phyloP scores from a whole-genome alignment of 352 stramenopile genomes.

The Phytophthora aleatoria region DNA sequence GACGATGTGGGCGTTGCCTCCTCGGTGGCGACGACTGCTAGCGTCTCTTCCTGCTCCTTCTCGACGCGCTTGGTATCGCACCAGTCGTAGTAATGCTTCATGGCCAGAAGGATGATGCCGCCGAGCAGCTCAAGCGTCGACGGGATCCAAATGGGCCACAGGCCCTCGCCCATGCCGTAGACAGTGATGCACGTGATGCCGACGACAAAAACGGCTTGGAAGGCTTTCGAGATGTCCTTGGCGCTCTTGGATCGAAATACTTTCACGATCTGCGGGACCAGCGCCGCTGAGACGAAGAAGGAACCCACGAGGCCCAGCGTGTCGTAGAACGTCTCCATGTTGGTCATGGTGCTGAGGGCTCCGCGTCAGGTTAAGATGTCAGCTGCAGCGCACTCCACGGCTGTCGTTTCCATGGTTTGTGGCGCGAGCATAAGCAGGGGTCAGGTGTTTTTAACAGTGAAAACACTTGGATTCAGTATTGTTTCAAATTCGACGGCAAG shows the following conservation, averaged over 20 bases:
- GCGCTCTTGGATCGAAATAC: conserved; percentile 63
- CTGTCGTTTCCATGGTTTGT: conserved; percentile 5
- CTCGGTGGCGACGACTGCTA: conserved; percentile 11
- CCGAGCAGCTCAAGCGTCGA: conserved; percentile 51
- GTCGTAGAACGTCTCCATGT: conserved; percentile 45
- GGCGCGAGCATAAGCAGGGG: background rate
- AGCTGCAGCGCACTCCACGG: background rate
- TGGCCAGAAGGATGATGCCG: conserved; percentile 40
- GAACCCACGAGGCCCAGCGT: conserved; percentile 61
- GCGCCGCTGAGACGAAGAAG: conserved; percentile 60
- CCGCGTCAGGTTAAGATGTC: too few species aligned
- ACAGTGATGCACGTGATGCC: conserved; percentile 47
- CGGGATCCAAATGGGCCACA: conserved; percentile 70
- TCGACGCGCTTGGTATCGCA: conserved; percentile 21
- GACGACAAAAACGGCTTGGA: conserved; percentile 51
- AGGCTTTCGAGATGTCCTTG: conserved; percentile 59
- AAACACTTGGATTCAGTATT: conserved; percentile 11
- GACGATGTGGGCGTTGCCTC: conserved; percentile 1
- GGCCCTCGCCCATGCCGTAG: conserved; percentile 51
- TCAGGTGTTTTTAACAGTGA: background rate
- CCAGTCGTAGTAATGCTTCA: conserved; percentile 56
- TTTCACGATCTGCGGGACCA: conserved; percentile 69
- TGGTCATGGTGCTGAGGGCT: conserved; percentile 14
- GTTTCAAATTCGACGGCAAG: conserved; percentile 1
- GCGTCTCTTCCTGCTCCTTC: conserved; percentile 9